A percentile compares a stretch with the other conserved stretches of the same genome.
Evolutionary conservation across 139 green algal species (phyloP).

Genomic region (Chlorella ohadii): DNA sequence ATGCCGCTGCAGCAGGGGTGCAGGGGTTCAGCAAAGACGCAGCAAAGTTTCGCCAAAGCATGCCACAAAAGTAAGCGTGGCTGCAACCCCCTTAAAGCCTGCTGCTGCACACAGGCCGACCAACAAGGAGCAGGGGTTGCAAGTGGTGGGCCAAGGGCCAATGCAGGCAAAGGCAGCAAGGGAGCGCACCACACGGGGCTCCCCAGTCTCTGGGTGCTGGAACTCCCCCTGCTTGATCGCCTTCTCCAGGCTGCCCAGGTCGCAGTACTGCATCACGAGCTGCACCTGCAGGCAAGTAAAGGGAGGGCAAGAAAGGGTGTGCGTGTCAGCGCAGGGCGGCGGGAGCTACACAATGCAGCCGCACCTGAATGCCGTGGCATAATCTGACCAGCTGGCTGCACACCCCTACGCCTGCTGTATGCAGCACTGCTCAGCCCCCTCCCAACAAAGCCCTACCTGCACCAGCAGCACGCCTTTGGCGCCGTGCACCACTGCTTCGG

Average conservation of each 20-base stretch:
- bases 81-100: too few relatives aligned
- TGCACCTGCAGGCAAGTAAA: slow-evolving; percentile 31
- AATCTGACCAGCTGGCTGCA: too few relatives aligned
- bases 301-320: too few relatives aligned
- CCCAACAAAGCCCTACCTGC: too few relatives aligned
- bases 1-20: neutral
- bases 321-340: too few relatives aligned
- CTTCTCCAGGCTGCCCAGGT: slow-evolving; percentile 31
- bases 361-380: too few relatives aligned
- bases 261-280: slow-evolving; percentile 38
- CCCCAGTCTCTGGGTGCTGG: neutral
- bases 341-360: too few relatives aligned
- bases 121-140: neutral
- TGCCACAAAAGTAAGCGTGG: neutral
- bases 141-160: too few relatives aligned
- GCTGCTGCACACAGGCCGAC: neutral
- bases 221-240: slow-evolving; percentile 5
- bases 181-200: neutral
- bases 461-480: too few relatives aligned
- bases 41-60: neutral
- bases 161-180: neutral
- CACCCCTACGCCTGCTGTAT: too few relatives aligned
- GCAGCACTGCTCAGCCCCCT: too few relatives aligned
- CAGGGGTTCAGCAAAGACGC: neutral
- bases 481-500: too few relatives aligned